These are phyloP conservation scores for Pseudogymnoascus sp. DNA, from an alignment of 2,329 filamentous ascomycete species.

Conservation along the genomic window DNA sequence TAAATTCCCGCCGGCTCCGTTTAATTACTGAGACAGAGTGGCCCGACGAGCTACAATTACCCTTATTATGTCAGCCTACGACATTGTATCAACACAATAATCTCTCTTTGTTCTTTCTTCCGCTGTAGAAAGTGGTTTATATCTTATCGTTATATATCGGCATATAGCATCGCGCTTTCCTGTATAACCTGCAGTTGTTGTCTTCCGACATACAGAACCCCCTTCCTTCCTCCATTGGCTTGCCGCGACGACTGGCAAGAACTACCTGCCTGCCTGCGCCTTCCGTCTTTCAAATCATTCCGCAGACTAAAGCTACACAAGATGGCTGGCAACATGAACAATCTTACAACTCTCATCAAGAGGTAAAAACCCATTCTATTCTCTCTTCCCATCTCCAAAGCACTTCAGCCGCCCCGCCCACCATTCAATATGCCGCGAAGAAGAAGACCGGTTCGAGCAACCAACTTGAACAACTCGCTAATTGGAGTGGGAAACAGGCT, in stretches of 20 bases:
- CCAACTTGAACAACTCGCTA: background rate
- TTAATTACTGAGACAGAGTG: background rate
- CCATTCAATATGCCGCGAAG: slow-evolving; percentile 11
- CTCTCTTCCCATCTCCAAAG: slow-evolving; percentile 13
- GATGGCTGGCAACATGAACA: slow-evolving; percentile 86
- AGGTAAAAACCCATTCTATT: slow-evolving; percentile 52
- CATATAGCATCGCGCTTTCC: background rate
- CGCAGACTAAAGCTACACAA: background rate
- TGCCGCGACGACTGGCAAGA: background rate
- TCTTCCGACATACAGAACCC: background rate
- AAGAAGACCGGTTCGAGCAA: background rate
- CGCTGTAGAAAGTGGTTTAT: background rate
- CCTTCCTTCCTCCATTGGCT: background rate
- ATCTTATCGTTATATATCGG: background rate
- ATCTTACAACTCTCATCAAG: slow-evolving; percentile 95
- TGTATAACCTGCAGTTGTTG: background rate
- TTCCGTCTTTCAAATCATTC: slow-evolving; percentile 5
- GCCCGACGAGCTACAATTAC: background rate
- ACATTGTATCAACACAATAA: background rate
- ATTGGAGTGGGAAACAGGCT: slow-evolving; percentile 52
- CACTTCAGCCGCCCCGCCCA: slow-evolving; percentile 2
- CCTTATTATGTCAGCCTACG: background rate
- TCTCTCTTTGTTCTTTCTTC: background rate
- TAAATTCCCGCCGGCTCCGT: background rate
- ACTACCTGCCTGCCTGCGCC: background rate